Percentiles rank a stretch among this genome's conserved stretches.
These are phyloP conservation scores for Lentinula detonsa DNA, from an alignment of 768 basidiomycete species.

Conservation along the genomic window DNA sequence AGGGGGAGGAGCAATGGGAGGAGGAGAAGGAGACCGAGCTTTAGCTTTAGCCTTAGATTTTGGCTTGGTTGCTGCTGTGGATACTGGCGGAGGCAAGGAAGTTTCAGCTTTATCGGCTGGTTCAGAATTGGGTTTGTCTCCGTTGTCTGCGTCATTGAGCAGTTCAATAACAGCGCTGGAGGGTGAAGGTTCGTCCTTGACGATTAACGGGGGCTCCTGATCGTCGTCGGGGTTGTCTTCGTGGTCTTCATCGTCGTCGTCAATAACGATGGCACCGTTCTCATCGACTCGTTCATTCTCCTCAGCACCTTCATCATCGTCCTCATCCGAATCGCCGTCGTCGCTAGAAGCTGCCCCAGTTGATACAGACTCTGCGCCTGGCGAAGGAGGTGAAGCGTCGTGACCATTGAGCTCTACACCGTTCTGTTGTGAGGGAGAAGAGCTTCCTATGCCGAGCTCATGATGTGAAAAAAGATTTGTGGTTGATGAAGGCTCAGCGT, in stretches of 20 bases:
- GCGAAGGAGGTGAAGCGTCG: background rate
- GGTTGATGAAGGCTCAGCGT: background rate
- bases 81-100: background rate
- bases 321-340: background rate
- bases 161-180: background rate
- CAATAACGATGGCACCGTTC: background rate
- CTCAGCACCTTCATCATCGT: constrained; percentile 2
- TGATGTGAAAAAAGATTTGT: background rate
- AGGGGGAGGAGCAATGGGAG: constrained; percentile 46
- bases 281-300: constrained; percentile 1
- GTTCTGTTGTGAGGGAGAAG: background rate
- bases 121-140: background rate
- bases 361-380: background rate
- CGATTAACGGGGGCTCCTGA: background rate
- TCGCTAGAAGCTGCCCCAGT: constrained; percentile 1
- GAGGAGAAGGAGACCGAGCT: constrained; percentile 50
- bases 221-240: background rate
- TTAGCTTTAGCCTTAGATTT: constrained; percentile 41
- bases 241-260: constrained; percentile 1
- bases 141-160: background rate
- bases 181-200: background rate
- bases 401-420: background rate
- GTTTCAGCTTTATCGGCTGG: background rate
- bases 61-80: constrained; percentile 36
- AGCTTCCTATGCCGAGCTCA: background rate